Evolutionary conservation across 1,284 basidiomycete genomes (phyloP).

Genomic region (Inonotus hispidus): DNA sequence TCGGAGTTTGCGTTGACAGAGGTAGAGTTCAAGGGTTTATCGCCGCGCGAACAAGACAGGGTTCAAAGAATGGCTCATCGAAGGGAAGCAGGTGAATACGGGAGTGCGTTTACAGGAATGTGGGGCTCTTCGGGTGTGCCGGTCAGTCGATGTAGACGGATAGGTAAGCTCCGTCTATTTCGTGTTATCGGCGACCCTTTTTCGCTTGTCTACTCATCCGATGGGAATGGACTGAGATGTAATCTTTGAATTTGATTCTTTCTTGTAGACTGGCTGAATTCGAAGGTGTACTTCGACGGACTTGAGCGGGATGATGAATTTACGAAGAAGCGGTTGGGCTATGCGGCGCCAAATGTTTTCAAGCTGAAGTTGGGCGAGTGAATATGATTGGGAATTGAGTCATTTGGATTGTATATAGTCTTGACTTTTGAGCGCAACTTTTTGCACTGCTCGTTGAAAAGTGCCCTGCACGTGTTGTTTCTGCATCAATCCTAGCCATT

Average conservation of each 20-base stretch:
- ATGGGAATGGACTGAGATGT: conserved; percentile 5
- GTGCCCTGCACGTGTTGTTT: conserved; percentile 2
- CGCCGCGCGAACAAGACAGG: conserved; percentile 59
- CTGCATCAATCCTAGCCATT: not conserved
- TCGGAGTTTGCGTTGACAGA: conserved; percentile 41
- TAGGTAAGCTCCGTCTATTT: conserved; percentile 24
- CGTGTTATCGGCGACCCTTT: too few species aligned
- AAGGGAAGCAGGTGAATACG: conserved; percentile 30
- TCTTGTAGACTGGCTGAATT: conserved; percentile 74
- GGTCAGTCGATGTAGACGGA: conserved; percentile 6
- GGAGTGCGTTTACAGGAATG: conserved; percentile 2
- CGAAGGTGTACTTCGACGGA: conserved; percentile 62
- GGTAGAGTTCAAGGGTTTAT: conserved; percentile 53
- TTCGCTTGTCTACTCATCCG: not conserved
- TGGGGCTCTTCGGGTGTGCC: conserved; percentile 1
- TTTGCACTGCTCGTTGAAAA: not conserved
- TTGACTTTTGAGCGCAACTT: not conserved
- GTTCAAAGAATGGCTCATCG: conserved; percentile 54
- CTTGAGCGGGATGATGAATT: conserved; percentile 56
- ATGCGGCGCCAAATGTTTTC: conserved; percentile 70
- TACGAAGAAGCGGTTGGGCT: conserved; percentile 55
- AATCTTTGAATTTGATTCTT: not conserved
- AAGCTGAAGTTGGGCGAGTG: conserved; percentile 42
- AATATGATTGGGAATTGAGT: not conserved
- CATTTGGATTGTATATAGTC: not conserved